These are phyloP conservation scores for Meyerozyma elateridarum DNA, from an alignment of 1,139 yeast species.

Conservation along the genomic window DNA sequence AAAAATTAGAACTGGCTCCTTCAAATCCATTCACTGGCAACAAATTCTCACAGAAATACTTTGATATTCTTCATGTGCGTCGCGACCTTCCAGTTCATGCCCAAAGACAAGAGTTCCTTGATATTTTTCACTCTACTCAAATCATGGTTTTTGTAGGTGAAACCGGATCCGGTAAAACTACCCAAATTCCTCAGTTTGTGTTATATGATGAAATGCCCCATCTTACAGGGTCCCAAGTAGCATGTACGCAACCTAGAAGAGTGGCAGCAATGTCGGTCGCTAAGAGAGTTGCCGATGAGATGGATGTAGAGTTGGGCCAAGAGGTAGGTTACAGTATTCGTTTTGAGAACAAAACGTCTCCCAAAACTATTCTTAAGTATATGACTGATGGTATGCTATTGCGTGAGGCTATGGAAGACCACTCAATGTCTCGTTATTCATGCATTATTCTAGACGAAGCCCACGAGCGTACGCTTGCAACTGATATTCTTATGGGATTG, in stretches of 20 bases:
- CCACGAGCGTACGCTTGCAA: conserved; percentile 94
- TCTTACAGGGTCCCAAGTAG: conserved; percentile 71
- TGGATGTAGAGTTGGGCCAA: conserved; percentile 86
- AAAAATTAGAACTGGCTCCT: conserved; percentile 55
- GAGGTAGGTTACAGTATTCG: conserved; percentile 93
- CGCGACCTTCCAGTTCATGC: conserved; percentile 91
- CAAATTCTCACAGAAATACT: conserved; percentile 57
- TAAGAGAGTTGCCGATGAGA: conserved; percentile 91
- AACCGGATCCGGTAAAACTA: conserved; percentile 97
- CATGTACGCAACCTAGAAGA: conserved; percentile 96
- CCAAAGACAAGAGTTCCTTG: conserved; percentile 83
- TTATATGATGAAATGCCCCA: conserved; percentile 90
- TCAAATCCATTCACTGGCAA: conserved; percentile 77
- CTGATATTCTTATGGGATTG: conserved; percentile 95
- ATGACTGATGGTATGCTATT: conserved; percentile 99
- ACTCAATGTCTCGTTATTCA: conserved; percentile 70
- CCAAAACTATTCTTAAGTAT: conserved; percentile 80
- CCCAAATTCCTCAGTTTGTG: conserved; percentile 95
- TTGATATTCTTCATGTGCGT: conserved; percentile 71
- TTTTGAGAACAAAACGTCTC: conserved; percentile 83
- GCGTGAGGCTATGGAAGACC: conserved; percentile 98
- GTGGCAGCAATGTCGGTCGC: conserved; percentile 99
- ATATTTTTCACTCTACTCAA: conserved; percentile 79
- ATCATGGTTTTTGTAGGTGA: conserved; percentile 98
- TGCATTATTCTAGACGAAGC: conserved; percentile 96